Evolutionary conservation across 805 yeast species (phyloP).

Genomic region (Zygotorulaspora danielsina): DNA sequence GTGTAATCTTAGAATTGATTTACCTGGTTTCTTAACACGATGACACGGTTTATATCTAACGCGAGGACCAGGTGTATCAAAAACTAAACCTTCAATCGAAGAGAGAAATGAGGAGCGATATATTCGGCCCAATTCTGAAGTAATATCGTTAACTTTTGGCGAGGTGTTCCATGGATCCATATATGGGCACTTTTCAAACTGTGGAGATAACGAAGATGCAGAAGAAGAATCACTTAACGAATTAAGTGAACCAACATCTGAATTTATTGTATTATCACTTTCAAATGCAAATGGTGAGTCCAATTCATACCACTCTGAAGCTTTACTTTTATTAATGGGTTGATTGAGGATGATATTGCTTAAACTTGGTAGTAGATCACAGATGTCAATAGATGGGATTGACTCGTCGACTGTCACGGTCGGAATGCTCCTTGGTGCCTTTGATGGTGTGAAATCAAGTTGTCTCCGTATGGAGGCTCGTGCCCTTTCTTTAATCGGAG

Average conservation of each 20-base stretch:
- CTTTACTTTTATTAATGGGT: not conserved
- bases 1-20: constrained; percentile 23
- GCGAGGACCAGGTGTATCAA: not conserved
- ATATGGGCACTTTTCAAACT: constrained; percentile 12
- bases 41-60: constrained; percentile 18
- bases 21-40: constrained; percentile 17
- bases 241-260: constrained; percentile 23
- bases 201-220: constrained; percentile 18
- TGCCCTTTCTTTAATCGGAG: constrained; percentile 11
- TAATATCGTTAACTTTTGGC: constrained; percentile 3
- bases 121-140: constrained; percentile 19
- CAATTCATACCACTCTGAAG: constrained; percentile 3
- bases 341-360: not conserved
- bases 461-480: not conserved
- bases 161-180: constrained; percentile 12
- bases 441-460: constrained; percentile 7
- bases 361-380: not conserved
- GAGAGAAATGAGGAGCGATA: constrained; percentile 15
- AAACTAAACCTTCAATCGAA: not conserved
- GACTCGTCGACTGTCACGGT: not conserved
- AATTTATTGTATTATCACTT: constrained; percentile 12
- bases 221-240: constrained; percentile 25
- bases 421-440: constrained; percentile 3
- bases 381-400: not conserved
- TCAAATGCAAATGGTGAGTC: constrained; percentile 4